Evolutionary conservation across 495 filamentous ascomycete genomes (phyloP), one percentile per base, ranked within the genome.

Genomic region (Tetracladium marchalianum): DNA sequence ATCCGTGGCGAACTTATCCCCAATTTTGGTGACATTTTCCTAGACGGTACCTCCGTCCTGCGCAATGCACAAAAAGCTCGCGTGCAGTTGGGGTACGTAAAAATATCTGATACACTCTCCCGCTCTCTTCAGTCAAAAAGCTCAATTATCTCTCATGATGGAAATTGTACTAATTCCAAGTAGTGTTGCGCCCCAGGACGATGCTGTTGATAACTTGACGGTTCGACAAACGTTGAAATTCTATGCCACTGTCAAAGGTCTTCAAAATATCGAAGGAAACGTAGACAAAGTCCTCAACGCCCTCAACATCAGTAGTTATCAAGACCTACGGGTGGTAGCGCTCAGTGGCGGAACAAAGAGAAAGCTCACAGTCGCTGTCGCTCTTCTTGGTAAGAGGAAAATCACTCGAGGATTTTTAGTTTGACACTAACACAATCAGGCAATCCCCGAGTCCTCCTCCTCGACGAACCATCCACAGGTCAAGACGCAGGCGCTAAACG

Each of bases 321-420:
- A 53, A 15, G 32, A 59, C 18, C 52, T 63, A 2, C 49, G 69
- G 41, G 69, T 70, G 11, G 58, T 47, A 48, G 67, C 64, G 18
- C 56, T 76, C 1, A 66, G 61, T 1, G 70, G 72, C 12, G 71
- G 72, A 39, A 75, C 72, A 38, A 69, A 71, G 53, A 49, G 71
- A 7, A 76, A 76, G 45, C 61, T 76, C 0, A 62, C 56, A 19
- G 59, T 76, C 4, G 71, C 65, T n/a, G 73, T 75, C 35, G 72
- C 70, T 5, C 59, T 74, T 6, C 66, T 71, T 7, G 47, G 44
- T 47, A 33, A 31, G 44, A 39, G 11, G 18, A 12, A 31, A 38
- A 12, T 22, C 17, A 38, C 12, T 1, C 22, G 11, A 1, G 24
- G 24, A 16, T 27, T 24, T 18, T 51, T 5, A 37, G 41, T 15